A percentile compares a stretch with the other conserved stretches of the same genome.
Conservation (phyloP, 1,139 yeast species). For the Insectozyma bohioensis region DNA sequence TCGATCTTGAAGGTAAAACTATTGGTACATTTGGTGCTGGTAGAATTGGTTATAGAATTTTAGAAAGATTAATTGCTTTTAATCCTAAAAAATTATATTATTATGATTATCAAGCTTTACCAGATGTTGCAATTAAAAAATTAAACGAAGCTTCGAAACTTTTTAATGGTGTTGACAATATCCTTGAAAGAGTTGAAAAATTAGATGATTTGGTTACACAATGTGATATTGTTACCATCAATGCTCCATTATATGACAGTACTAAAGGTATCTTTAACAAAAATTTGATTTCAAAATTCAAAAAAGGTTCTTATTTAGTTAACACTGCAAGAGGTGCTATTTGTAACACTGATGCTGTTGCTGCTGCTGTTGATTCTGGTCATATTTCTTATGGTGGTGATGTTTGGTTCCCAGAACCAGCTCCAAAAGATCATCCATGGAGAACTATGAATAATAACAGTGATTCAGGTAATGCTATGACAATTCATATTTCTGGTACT, state of each 20-base stretch:
- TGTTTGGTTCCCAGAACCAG: constrained; percentile 83
- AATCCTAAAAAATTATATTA: constrained; percentile 72
- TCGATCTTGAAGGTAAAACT: constrained; percentile 74
- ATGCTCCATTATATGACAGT: constrained; percentile 74
- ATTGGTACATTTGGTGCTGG: constrained; percentile 83
- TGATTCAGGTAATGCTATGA: constrained; percentile 83
- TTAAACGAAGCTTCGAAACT: constrained; percentile 40
- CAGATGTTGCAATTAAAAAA: constrained; percentile 56
- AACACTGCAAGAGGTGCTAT: constrained; percentile 88
- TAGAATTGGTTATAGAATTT: constrained; percentile 75
- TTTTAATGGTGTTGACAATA: constrained; percentile 36
- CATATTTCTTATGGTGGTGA: constrained; percentile 80
- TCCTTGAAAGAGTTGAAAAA: constrained; percentile 59
- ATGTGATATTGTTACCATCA: constrained; percentile 75
- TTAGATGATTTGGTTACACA: constrained; percentile 68
- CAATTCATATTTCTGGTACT: constrained; percentile 81
- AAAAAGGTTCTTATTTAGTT: constrained; percentile 73
- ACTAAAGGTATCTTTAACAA: constrained; percentile 69
- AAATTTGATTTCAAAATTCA: constrained; percentile 67
- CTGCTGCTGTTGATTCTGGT: constrained; percentile 69
- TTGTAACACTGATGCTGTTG: constrained; percentile 69
- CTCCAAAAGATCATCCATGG: constrained; percentile 79
- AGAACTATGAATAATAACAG: constrained; percentile 61
- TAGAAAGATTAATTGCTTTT: constrained; percentile 72
- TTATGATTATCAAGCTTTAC: constrained; percentile 73